Evolutionary conservation across 495 filamentous ascomycete species (phyloP), one percentile per base, ranked within the genome.

Genomic region (Cetradonia linearis): DNA sequence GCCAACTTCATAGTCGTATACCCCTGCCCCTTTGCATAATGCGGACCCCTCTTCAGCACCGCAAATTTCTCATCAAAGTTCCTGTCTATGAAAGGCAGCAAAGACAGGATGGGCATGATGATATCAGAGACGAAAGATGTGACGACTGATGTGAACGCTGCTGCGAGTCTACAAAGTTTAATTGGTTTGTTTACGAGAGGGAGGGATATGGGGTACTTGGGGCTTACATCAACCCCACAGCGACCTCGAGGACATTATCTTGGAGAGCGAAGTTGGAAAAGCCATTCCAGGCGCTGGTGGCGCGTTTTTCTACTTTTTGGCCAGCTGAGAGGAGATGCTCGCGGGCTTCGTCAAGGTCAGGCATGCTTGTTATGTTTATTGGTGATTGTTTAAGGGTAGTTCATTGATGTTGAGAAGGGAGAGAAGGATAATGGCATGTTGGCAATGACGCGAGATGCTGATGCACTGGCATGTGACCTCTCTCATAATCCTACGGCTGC

Each of bases 31-130:
- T 71, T 65, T 18, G 62, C 68, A 56, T 74, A 79, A 56, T 82
- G 71, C 1, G 80, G 77, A 0, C 87, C 86, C 5, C 69, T 52
- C 23, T 71, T 77, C 49, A 89, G 67, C 8, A 87, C 80, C 0
- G 85, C 82, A 63, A 91, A 91, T 69, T 88, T 88, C 71, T 86
- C 83, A 54, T 85, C 81, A 65, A 91, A 78, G 67, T 89, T 89
- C 47, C 81, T 77, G 62, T 86, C 79, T 53, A 89, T 70, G 44
- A 86, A 86, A 1, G 86, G 79, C 18, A 91, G 67, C 23, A 89
- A 72, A 9, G 85, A 86, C 38, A 91, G 68, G 7, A 86, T 76
- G 11, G 87, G 87, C 34, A 88, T 73, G 16, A 88, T 70, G 34
- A 89, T 77, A 63, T 89, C 87, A 46, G 78, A 80, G 9, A 88